Evolutionary conservation across 2,329 filamentous ascomycete genomes (phyloP).

Genomic region (Hymenotorrendiella dingleyae): DNA sequence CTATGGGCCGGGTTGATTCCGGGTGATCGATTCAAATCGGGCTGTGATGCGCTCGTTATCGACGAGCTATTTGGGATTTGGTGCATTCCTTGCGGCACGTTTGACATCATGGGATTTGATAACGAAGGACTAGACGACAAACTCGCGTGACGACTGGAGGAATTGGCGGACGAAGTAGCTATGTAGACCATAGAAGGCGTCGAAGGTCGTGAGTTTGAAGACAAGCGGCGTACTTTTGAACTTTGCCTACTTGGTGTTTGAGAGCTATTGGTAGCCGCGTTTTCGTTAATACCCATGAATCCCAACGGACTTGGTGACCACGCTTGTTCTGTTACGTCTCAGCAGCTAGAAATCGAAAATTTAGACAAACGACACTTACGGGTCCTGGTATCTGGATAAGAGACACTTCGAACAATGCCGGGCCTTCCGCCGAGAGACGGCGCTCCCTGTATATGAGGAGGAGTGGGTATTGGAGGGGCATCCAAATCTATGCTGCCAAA

Average conservation of each 20-base stretch:
- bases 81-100: background rate
- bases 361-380: conserved; percentile 3
- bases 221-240: conserved; percentile 1
- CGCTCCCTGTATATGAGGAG: background rate
- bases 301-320: conserved; percentile 7
- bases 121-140: background rate
- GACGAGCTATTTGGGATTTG: background rate
- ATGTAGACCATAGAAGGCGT: background rate
- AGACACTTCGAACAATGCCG: conserved; percentile 14
- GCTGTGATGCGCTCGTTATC: background rate
- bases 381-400: conserved; percentile 10
- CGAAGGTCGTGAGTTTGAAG: conserved; percentile 2
- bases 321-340: conserved; percentile 7
- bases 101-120: background rate
- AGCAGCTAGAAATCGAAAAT: background rate
- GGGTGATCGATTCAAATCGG: background rate
- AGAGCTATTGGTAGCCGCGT: conserved; percentile 1
- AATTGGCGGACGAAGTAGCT: background rate
- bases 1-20: background rate
- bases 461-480: background rate
- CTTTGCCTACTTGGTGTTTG: conserved; percentile 2
- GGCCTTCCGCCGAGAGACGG: conserved; percentile 2
- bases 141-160: background rate
- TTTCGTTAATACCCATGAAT: conserved; percentile 5
- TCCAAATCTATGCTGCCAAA: conserved; percentile 1